Conservation (phyloP, 139 green algal genomes). For the Yamagishiella unicocca region DNA sequence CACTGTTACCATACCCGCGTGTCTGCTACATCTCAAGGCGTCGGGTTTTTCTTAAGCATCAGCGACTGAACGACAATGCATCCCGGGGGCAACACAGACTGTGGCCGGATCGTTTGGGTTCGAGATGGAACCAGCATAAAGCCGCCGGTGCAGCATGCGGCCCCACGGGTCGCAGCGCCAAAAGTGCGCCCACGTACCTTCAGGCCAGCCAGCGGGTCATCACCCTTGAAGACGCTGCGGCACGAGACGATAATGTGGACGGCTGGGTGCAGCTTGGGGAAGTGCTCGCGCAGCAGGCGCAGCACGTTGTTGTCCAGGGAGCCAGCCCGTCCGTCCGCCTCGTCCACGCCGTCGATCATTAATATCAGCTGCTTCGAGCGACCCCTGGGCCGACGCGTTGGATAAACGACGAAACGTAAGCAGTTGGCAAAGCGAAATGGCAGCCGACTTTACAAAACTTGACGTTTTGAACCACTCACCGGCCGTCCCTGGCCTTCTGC, state of each 20-base stretch:
- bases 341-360: slow-evolving; percentile 34
- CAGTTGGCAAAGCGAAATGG: neutral
- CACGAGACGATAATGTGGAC: slow-evolving; percentile 25
- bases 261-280: slow-evolving; percentile 33
- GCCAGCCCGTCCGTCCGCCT: slow-evolving; percentile 32
- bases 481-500: neutral
- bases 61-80: too few species aligned
- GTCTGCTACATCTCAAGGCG: too few species aligned
- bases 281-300: slow-evolving; percentile 38
- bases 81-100: too few species aligned
- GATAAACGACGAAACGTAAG: neutral
- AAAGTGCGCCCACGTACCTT: neutral
- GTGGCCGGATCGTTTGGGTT: too few species aligned
- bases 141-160: too few species aligned
- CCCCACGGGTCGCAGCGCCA: neutral
- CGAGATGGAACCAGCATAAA: too few species aligned
- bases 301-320: slow-evolving; percentile 44
- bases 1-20: too few species aligned
- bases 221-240: neutral
- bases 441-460: neutral
- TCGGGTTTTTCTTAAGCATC: too few species aligned
- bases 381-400: neutral
- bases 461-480: neutral
- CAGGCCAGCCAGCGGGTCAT: slow-evolving; percentile 27
- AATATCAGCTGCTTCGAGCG: slow-evolving; percentile 37